phyloP scores from a whole-genome alignment of 768 basidiomycete species.

The Boletus insuetus region DNA sequence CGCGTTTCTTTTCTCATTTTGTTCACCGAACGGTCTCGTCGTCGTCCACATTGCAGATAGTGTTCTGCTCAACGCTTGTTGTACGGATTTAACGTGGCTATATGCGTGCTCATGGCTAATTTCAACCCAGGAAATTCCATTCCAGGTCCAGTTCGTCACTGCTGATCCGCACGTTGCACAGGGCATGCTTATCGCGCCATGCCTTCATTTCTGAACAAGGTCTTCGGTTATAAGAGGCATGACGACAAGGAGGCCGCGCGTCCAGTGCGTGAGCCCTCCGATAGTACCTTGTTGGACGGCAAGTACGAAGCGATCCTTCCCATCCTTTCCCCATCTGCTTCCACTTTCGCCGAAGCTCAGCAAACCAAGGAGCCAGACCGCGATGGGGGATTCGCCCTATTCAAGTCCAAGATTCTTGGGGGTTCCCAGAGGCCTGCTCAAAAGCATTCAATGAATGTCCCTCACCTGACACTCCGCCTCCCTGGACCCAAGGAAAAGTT shows the following conservation, averaged over 20 bases:
- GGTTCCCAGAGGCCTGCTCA: slow-evolving; percentile 34
- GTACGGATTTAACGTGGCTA: not conserved
- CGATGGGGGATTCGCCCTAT: slow-evolving; percentile 47
- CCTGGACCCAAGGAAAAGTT: slow-evolving; percentile 49
- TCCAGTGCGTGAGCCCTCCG: slow-evolving; percentile 35
- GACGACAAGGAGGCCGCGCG: slow-evolving; percentile 44
- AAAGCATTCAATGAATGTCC: slow-evolving; percentile 36
- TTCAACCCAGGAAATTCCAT: not conserved
- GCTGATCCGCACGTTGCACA: slow-evolving; percentile 11
- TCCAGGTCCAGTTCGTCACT: slow-evolving; percentile 5
- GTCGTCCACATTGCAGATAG: not conserved
- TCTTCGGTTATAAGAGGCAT: slow-evolving; percentile 70
- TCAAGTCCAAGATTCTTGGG: slow-evolving; percentile 46
- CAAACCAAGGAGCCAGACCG: slow-evolving; percentile 39
- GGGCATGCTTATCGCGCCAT: slow-evolving; percentile 30
- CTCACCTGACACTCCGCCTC: slow-evolving; percentile 63
- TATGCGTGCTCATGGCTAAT: slow-evolving; percentile 6
- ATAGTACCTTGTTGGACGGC: slow-evolving; percentile 59
- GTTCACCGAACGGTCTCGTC: not conserved
- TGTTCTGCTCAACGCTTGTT: not conserved
- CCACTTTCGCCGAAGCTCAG: slow-evolving; percentile 15
- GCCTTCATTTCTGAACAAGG: slow-evolving; percentile 74
- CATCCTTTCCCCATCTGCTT: slow-evolving; percentile 33
- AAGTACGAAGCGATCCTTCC: slow-evolving; percentile 72
- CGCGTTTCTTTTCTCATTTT: not conserved